phyloP scores from a whole-genome alignment of 768 basidiomycete species.

The Termitomyces sp. region DNA sequence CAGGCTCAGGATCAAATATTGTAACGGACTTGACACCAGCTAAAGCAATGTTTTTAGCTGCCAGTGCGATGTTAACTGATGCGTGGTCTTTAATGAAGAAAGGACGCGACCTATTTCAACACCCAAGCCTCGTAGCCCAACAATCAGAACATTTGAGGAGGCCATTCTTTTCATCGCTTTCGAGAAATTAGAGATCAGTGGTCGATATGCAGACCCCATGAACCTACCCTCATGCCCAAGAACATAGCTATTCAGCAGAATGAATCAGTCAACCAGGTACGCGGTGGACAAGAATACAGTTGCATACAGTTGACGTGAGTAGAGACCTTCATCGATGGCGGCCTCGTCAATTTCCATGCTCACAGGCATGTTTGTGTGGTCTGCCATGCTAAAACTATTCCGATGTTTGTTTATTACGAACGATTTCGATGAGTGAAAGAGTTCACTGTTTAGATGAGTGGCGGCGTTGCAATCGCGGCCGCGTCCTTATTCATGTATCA shows the following conservation, averaged over 20 bases:
- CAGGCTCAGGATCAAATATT: constrained; percentile 89
- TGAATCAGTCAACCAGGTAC: constrained; percentile 15
- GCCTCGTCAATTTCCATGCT: constrained; percentile 87
- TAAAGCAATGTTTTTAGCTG: constrained; percentile 92
- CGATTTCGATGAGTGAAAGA: constrained; percentile 15
- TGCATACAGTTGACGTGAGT: constrained; percentile 88
- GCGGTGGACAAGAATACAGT: constrained; percentile 7
- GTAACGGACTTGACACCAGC: constrained; percentile 98
- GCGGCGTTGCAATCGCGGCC: background rate
- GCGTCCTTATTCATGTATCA: constrained; percentile 10
- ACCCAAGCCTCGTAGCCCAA: constrained; percentile 89
- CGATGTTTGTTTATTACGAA: constrained; percentile 12
- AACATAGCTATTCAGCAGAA: constrained; percentile 64
- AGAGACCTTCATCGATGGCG: constrained; percentile 89
- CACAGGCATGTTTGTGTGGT: constrained; percentile 33
- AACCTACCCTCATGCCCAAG: constrained; percentile 88
- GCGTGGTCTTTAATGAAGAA: constrained; percentile 1
- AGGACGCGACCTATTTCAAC: constrained; percentile 77
- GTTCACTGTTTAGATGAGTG: background rate
- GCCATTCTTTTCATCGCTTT: constrained; percentile 99
- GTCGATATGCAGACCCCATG: background rate
- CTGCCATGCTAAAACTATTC: constrained; percentile 30
- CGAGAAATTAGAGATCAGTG: constrained; percentile 8
- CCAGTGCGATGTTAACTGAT: constrained; percentile 4
- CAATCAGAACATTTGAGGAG: constrained; percentile 88